Base-by-base conservation (phyloP, 2,329 filamentous ascomycete species). In the Hymenoscyphus scutula region DNA sequence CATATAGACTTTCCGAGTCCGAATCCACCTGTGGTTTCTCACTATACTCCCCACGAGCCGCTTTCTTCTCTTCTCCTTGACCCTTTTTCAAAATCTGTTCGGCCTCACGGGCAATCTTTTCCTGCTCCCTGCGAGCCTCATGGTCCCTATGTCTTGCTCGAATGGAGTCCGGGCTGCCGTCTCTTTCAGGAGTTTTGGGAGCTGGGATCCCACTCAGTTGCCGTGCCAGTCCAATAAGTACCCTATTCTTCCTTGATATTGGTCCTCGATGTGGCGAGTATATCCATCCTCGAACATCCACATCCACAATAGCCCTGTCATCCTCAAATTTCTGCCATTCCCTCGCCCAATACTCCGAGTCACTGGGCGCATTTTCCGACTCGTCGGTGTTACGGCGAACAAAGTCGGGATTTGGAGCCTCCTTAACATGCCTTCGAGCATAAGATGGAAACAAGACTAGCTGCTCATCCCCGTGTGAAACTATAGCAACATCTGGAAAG, bases 391-490 rank as follows among this genome's bases (percentile, higher is more conserved):
- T 74, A 65, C 78, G 74, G 1, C 73, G 75, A 4, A 76, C 74
- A 19, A 59, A 48, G 41, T 68, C 65, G n/a, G 68, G 65, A 60
- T 74, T 74, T 27, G 69, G 64, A 27, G 70, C 62, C 34, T 67
- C 65, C 19, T 76, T 68, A 64, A 41, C 69, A 68, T 67, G 75
- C 65, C 66, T 73, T 71, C 72, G 93, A 87, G 8, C 91, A 92
- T 99, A 99, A 59, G 92, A 97, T 0, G 95, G 95, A 69, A 99
- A 99, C 27, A 99, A 75, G 10, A 99, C 86, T 87, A 99, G 91
- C 77, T 98, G 91, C 74, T 97, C 92, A 64, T 92, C 85, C 13
- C 91, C 93, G 65, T 87, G 88, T 11, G 87, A 84, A 17, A 89
- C 85, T 64, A 97, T 90, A n/a, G 89, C 85, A 19, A 91, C 89